These are phyloP conservation scores for Spergularia bocconei DNA, from an alignment of 148 eudicot genomes.

Conservation along the genomic window DNA sequence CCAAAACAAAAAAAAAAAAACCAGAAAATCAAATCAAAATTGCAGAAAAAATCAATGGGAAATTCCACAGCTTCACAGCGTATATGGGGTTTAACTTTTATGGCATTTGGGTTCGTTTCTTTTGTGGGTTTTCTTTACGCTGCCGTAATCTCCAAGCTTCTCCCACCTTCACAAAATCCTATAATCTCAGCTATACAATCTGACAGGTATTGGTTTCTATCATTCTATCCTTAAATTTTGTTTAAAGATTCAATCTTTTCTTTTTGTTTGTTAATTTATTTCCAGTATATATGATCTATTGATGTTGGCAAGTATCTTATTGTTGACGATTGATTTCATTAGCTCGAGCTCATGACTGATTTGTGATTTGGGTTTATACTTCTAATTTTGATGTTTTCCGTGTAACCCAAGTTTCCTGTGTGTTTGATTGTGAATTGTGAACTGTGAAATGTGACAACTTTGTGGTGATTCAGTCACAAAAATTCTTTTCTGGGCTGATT, in stretches of 20 bases:
- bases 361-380: no score
- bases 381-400: no score
- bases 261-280: neutral
- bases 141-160: constrained; percentile 58
- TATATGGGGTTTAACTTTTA: constrained; percentile 43
- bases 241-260: neutral
- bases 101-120: constrained; percentile 40
- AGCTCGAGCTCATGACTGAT: no score
- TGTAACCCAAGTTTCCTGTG: no score
- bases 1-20: no score
- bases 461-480: no score
- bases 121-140: constrained; percentile 49
- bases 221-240: neutral
- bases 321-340: no score
- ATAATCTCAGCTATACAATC: constrained; percentile 49
- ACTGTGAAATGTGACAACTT: no score
- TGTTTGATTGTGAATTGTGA: no score
- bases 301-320: neutral
- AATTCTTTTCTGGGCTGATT: no score
- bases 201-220: constrained; percentile 44
- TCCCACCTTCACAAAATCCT: constrained; percentile 46
- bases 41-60: constrained; percentile 3
- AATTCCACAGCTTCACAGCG: constrained; percentile 1
- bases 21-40: neutral
- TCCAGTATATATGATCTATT: neutral